Evolutionary conservation across 129 eudicot genomes (phyloP), one percentile per base, ranked within the genome.

Genomic region (Tagetes erecta): DNA sequence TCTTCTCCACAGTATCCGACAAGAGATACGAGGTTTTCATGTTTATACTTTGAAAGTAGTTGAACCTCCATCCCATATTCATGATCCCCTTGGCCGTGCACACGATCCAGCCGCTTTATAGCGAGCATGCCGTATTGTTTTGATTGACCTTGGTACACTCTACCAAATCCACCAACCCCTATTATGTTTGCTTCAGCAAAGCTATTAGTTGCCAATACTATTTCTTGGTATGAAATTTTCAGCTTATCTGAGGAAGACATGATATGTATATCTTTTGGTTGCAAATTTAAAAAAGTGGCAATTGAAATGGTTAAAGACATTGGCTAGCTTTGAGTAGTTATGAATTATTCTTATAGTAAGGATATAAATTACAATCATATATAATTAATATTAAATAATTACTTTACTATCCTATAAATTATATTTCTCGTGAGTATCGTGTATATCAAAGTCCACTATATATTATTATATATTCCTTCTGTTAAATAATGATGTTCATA

Each of bases 201-300:
- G 6, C 45, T 7, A 2, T 77, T 11, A 3, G 86, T 81, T 14
- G 86, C 81, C 47, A 4, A 58, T n/a, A 12, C 50, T 4, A 85
- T 74, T 68, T 81, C 86, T 57, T 57, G 67, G 47, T 78, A 65
- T 30, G 86, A 65, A 47, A 84, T 81, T 13, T 51, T 77, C 11
- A 70, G 31, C 1, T 30, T 31, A 11, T 57, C 33, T 4, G 52
- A 4, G 38, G 52, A 71, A 53, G 76, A 4, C 76, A 71, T 71
- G 52, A 41, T 6, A 4, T 41, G 7, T 41, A 6, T 41, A 20
- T 20, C 27, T 41, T 41, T 41, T 41, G 45, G 38, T 71, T 8
- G 58, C 5, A 13, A 51, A 51, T 51, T 51, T 51, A 51, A 31
- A 8, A 8, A 45, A 3, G 9, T 2, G 51, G 44, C 44, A 20